Conservation (phyloP, 768 basidiomycete species). For the Sporobolomyces phaffii region DNA sequence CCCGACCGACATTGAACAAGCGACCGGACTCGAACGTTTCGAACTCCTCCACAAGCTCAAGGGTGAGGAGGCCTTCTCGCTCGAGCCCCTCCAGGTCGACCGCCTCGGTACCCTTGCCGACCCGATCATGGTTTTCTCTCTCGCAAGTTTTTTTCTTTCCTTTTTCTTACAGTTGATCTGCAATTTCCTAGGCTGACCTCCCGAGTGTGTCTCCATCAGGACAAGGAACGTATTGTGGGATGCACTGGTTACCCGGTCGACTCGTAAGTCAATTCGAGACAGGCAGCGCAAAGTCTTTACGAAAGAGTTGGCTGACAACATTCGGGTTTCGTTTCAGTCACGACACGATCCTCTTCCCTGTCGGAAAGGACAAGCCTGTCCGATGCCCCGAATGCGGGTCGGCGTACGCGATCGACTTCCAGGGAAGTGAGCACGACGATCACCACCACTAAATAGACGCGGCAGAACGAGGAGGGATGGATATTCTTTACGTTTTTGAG, state of each 20-base stretch:
- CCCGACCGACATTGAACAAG: conserved; percentile 78
- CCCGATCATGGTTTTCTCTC: conserved; percentile 79
- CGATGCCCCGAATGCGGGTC: conserved; percentile 93
- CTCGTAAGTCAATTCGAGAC: conserved; percentile 50
- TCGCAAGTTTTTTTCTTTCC: conserved; percentile 55
- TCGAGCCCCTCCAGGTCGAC: conserved; percentile 72
- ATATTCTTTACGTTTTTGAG: too few relatives aligned
- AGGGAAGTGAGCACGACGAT: conserved; percentile 13
- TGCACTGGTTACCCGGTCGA: conserved; percentile 94
- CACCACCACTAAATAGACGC: conserved; percentile 15
- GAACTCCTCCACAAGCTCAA: conserved; percentile 82
- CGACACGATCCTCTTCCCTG: conserved; percentile 57
- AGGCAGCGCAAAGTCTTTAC: too few relatives aligned
- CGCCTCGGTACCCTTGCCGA: conserved; percentile 78
- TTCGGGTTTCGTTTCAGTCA: conserved; percentile 49
- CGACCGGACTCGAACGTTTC: conserved; percentile 93
- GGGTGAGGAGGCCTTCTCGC: conserved; percentile 84
- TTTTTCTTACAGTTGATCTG: too few relatives aligned
- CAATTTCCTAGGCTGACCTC: background rate
- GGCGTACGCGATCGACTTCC: conserved; percentile 9
- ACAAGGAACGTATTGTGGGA: conserved; percentile 66
- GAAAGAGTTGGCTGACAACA: background rate
- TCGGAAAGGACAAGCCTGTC: conserved; percentile 51
- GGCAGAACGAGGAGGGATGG: too few relatives aligned
- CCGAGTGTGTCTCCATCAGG: background rate